Percentiles rank a stretch among this genome's conserved stretches.
Conservation (phyloP, 768 basidiomycete species). For the Suillus placidus region DNA sequence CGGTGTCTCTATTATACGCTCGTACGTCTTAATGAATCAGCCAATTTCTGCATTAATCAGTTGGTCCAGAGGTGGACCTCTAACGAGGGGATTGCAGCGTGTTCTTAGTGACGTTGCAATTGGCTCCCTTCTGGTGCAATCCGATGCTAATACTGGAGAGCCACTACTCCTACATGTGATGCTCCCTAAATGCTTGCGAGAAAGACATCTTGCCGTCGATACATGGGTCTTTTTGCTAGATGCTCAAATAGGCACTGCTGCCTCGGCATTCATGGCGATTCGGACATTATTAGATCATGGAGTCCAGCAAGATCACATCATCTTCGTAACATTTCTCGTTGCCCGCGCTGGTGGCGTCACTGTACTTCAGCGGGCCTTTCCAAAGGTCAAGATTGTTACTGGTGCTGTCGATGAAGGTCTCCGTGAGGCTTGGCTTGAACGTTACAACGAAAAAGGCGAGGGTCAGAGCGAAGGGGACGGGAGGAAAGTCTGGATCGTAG, state of each 20-base stretch:
- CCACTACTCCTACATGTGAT: constrained; percentile 82
- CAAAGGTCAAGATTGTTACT: constrained; percentile 80
- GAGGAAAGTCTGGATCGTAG: constrained; percentile 78
- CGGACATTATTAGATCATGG: constrained; percentile 93
- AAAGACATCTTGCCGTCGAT: constrained; percentile 61
- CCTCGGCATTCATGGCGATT: constrained; percentile 93
- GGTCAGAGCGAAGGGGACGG: constrained; percentile 47
- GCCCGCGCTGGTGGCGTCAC: constrained; percentile 80
- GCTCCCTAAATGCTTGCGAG: constrained; percentile 75
- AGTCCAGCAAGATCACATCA: constrained; percentile 77
- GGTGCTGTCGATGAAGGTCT: constrained; percentile 81
- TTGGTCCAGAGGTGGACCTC: constrained; percentile 72
- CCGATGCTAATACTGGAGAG: constrained; percentile 82
- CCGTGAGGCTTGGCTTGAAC: constrained; percentile 72
- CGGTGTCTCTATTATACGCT: constrained; percentile 87
- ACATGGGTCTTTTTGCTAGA: constrained; percentile 89
- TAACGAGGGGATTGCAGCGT: constrained; percentile 88
- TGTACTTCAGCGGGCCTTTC: constrained; percentile 82
- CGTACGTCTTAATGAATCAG: constrained; percentile 49
- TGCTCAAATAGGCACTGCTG: constrained; percentile 94
- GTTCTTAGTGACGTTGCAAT: constrained; percentile 85
- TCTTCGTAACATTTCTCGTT: constrained; percentile 89
- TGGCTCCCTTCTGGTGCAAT: constrained; percentile 90
- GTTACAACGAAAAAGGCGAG: constrained; percentile 50
- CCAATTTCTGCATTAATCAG: constrained; percentile 9